These are phyloP conservation scores for Colletotrichum agaves DNA, from an alignment of 2,329 filamentous ascomycete species.

Conservation along the genomic window DNA sequence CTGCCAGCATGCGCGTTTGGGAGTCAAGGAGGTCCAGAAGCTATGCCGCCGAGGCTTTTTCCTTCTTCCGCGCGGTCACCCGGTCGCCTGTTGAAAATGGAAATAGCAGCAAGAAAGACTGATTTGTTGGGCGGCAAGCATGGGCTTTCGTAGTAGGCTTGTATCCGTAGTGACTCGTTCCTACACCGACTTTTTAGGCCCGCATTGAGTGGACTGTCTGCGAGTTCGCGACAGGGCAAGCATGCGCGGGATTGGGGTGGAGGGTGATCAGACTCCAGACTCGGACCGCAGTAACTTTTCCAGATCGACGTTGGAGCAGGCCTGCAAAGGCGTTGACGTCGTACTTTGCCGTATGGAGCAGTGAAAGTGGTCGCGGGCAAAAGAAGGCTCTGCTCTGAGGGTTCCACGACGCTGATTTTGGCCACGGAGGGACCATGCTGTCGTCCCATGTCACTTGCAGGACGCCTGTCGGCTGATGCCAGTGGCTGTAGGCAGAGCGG, in stretches of 20 bases:
- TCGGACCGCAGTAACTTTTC: constrained; percentile 23
- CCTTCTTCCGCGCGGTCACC: not conserved
- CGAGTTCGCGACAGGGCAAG: constrained; percentile 34
- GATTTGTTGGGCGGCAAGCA: constrained; percentile 35
- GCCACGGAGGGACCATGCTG: constrained; percentile 20
- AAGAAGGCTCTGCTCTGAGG: not conserved
- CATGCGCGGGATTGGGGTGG: constrained; percentile 27
- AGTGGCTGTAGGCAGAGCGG: constrained; percentile 9
- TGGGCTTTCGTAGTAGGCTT: constrained; percentile 22
- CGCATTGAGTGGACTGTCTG: constrained; percentile 38
- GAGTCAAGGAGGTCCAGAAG: constrained; percentile 15
- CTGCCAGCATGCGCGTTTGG: constrained; percentile 16
- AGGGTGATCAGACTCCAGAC: constrained; percentile 18
- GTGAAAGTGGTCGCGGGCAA: not conserved
- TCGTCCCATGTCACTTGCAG: constrained; percentile 37
- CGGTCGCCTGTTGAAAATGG: constrained; percentile 2
- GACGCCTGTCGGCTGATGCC: constrained; percentile 31
- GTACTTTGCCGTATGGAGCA: not conserved
- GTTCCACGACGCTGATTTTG: not conserved
- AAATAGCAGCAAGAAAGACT: constrained; percentile 23
- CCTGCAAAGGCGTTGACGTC: constrained; percentile 13
- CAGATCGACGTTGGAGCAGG: constrained; percentile 1
- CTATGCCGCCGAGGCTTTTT: constrained; percentile 17
- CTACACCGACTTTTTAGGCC: constrained; percentile 40
- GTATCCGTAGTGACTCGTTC: constrained; percentile 26